Evolutionary conservation across 306 rosid species (phyloP), one percentile per base, ranked within the genome.

Genomic region (Luffa acutangula): DNA sequence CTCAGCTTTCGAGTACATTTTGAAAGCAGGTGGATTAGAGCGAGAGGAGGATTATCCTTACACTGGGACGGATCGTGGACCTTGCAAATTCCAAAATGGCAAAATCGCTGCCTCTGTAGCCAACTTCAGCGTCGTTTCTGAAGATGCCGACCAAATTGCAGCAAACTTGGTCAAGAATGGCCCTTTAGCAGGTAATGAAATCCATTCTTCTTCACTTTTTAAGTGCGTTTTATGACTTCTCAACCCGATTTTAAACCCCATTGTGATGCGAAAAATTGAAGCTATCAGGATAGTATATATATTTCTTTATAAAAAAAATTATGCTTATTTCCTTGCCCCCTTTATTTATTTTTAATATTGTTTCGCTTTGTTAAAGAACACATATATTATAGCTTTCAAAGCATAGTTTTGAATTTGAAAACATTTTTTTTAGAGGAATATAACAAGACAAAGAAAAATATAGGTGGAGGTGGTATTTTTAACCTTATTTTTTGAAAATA

Each of bases 81-180:
- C 96, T 80, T 96, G 99, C 91, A 91, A 93, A 77, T 91, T 96
- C 69, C 96, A 90, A 86, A 89, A 89, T 83, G 87, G 74, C 87
- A 90, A 90, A 78, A 36, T 89, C 66, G 98, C 36, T 1, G 93
- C 92, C 58, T 78, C 97, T 0, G 98, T 87, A 18, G 25, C 93
- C 37, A 96, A 96, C 81, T 96, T 87, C 91, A 93, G 97, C 33
- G 99, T 96, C 59, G 76, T 96, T 79, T 89, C 98, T 43, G 53
- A 77, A 2, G 97, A 96, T 17, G 98, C 92, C 81, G 97, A 96
- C 2, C 99, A 96, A 85, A 90, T 93, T 84, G 98, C 98, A 57
- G 97, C 99, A 18, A 96, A 96, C 88, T 90, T 96, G 79, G 86
- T 96, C 65, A 83, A 85, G 88, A 82, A 93, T 83, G 99, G 98